Evolutionary conservation across 805 yeast species (phyloP).

Genomic region (Saccharomycopsis lassenensis): DNA sequence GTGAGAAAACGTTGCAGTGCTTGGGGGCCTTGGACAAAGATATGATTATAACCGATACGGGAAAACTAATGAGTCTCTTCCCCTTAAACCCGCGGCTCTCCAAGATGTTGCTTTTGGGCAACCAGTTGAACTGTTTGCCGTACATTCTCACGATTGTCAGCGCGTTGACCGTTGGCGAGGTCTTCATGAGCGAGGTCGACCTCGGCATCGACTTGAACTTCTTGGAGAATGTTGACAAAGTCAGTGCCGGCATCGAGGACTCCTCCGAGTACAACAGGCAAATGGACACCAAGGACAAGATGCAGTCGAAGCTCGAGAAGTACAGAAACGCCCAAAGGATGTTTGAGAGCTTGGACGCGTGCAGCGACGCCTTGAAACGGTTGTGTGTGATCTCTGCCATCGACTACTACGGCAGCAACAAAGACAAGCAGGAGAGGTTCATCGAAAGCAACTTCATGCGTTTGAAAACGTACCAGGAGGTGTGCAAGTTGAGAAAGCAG

Average conservation of each 20-base stretch:
- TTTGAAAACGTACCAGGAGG: slow-evolving; percentile 77
- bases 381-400: slow-evolving; percentile 80
- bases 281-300: slow-evolving; percentile 26
- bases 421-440: slow-evolving; percentile 39
- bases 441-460: slow-evolving; percentile 52
- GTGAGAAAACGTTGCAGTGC: slow-evolving; percentile 55
- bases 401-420: slow-evolving; percentile 76
- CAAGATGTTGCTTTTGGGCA: slow-evolving; percentile 78
- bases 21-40: slow-evolving; percentile 65
- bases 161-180: slow-evolving; percentile 88
- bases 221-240: slow-evolving; percentile 23
- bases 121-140: slow-evolving; percentile 76
- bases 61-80: slow-evolving; percentile 77
- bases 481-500: slow-evolving; percentile 69
- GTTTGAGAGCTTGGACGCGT: slow-evolving; percentile 58
- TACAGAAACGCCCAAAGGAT: slow-evolving; percentile 47
- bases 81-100: slow-evolving; percentile 93
- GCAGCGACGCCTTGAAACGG: slow-evolving; percentile 64
- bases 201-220: slow-evolving; percentile 37
- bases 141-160: slow-evolving; percentile 88
- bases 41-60: slow-evolving; percentile 59
- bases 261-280: slow-evolving; percentile 32
- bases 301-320: slow-evolving; percentile 34
- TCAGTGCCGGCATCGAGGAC: slow-evolving; percentile 20
- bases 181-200: slow-evolving; percentile 68